Evolutionary conservation across 2,329 filamentous ascomycete species (phyloP), one percentile per base, ranked within the genome.

Genomic region (Aspergillus tubingensis): DNA sequence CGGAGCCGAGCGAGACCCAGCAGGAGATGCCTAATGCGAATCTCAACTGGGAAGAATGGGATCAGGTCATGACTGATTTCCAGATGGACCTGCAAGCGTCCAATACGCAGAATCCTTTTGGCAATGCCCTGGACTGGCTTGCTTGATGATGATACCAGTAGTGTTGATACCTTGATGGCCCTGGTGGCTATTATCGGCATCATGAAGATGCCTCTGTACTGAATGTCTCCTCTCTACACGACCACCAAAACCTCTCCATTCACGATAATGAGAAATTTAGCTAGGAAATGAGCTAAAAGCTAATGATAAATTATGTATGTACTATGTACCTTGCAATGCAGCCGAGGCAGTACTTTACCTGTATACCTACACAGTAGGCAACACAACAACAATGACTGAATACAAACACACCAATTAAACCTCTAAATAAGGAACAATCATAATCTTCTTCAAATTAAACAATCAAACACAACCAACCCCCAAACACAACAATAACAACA

Each of bases 31-130:
- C 70, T 7, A 64, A 65, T 3, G 19, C 60, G 5, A 63, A 65
- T 5, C 60, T 73, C 30, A 70, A 66, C 44, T 76, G 74, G 73
- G 70, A 72, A 38, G 72, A 75, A 25, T 76, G 75, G 70, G 74
- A 76, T 53, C 68, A 73, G 52, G 73, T 76, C n/a, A 71, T 76
- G 70, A 73, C 73, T 13, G 75, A 77, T 41, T 77, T 76, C 56
- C 74, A 77, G 49, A 65, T 69, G 63, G 75, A 76, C 50, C 61
- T 76, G 39, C 70, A 73, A 32, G 69, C 71, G 36, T 67, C 69
- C 1, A 63, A 69, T 43, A 47, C 63, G 25, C 54, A 3, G 13
- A 63, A 36, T 52, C 58, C 57, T 54, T 66, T 62, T 61, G 67
- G 55, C 17, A 67, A 72, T 56, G 60, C 72, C 11, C 66, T 70